A percentile compares a stretch with the other conserved stretches of the same genome.
phyloP scores from a whole-genome alignment of 306 rosid species.

The Prunus salicina region DNA sequence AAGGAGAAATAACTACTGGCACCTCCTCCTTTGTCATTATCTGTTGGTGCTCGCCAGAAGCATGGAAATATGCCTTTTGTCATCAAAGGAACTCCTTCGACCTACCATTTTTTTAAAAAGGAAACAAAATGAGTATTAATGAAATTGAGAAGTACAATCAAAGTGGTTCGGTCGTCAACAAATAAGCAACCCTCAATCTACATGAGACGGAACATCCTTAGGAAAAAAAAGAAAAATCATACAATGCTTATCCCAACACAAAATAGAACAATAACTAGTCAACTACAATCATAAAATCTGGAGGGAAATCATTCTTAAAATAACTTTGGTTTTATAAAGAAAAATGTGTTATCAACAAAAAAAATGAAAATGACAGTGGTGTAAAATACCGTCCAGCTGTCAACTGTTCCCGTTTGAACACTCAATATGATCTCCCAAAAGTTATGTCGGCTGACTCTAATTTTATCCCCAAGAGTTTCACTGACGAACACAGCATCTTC shows the following conservation, averaged over 20 bases:
- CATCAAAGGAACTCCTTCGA: slow-evolving; percentile 63
- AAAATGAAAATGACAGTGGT: neutral
- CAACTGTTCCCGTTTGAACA: slow-evolving; percentile 63
- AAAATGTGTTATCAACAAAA: neutral
- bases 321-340: neutral
- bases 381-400: slow-evolving; percentile 83
- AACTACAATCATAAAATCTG: neutral
- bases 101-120: slow-evolving; percentile 34
- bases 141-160: neutral
- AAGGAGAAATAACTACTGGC: slow-evolving; percentile 53
- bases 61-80: slow-evolving; percentile 71
- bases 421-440: slow-evolving; percentile 71
- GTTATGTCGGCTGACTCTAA: slow-evolving; percentile 51
- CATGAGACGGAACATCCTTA: neutral
- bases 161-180: neutral
- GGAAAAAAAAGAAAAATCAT: neutral
- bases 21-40: slow-evolving; percentile 89
- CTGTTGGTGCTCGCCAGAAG: slow-evolving; percentile 93
- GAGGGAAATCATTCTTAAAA: neutral
- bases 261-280: neutral
- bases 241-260: neutral
- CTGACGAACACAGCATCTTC: slow-evolving; percentile 33
- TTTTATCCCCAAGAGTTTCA: slow-evolving; percentile 53
- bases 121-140: neutral
- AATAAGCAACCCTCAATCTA: neutral